Evolutionary conservation across 2,329 filamentous ascomycete genomes (phyloP), one percentile per base, ranked within the genome.

Genomic region (Phaeosphaeria sp.): DNA sequence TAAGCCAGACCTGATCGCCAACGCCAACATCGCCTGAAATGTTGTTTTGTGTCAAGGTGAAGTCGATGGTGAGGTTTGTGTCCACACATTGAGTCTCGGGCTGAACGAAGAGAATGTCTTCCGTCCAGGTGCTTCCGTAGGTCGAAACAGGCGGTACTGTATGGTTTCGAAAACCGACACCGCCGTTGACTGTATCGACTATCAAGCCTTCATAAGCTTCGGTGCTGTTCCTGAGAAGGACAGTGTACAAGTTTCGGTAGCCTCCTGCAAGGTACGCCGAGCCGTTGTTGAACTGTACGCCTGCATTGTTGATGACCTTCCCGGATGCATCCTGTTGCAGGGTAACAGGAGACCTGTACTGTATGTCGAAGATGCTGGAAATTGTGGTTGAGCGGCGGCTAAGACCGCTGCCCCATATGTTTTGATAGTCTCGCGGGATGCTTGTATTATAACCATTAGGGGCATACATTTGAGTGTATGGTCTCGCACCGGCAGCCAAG

Each of bases 31-130:
- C 15, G 36, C 36, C 36, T n/a, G 36, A n/a, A 7, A 39, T n/a
- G 15, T 39, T 39, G 36, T n/a, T 39, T n/a, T 39, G 15, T n/a
- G 15, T n/a, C 17, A 39, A n/a, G 5, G 36, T 61, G 53, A 79
- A 82, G 30, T 82, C 79, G 4, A 83, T 51, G 0, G 80, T 81
- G 2, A 79, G 57, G 55, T 81, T 81, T 1, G 74, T 78, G 50
- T 80, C 69, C 6, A 82, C 78, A 56, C 82, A 83, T 5, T 68
- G 64, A 0, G 79, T 78, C 22, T 80, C 76, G 0, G 82, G 82
- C 57, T 82, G 77, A 11, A 83, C 59, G 60, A 82, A 84, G 0
- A 84, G 74, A 5, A 84, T 47, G 53, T 84, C 81, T 55, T 85
- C 82, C 0, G 71, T 68, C 82, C 82, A 84, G 1, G 65, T 70